Base-by-base conservation (phyloP, 331 rosid genomes). In the Telfairia occidentalis region DNA sequence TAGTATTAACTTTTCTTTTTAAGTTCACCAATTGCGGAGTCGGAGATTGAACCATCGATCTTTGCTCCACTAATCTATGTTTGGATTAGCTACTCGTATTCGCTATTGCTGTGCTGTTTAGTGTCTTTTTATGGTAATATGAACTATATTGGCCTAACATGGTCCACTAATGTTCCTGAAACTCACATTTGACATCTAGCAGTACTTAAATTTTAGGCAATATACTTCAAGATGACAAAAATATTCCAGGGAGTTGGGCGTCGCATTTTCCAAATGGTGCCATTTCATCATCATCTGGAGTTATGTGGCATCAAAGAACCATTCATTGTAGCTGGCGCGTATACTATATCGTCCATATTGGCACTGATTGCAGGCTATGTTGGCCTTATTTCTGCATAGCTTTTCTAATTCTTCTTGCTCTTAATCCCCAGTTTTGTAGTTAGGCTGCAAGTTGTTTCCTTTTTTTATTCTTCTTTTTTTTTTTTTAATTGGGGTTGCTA, bases 371-470 rank as follows among this genome's bases (percentile, higher is more conserved):
- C 97, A 1, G 98, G 86, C 60, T 94, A 91, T 80, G 81, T 88
- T 18, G 98, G 97, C 72, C 95, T 94, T 30, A 79, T 88, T 83
- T 88, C 98, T 30, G 98, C 96, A 0, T 94, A 88, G 53, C 8
- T 28, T 29, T 58, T 40, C 5, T 35, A 10, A 9, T 21, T 21
- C 50, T 9, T 37, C 50, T 9, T 37, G 50, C 35, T 35, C 6
- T 9, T 65, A 65, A 38, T 23, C 32, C 74, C 54, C 37, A 38
- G 9, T 66, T 66, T 66, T 65, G 73, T 65, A 38, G 49, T n/a
- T 38, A 64, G 28, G 28, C 71, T 64, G 12, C 48, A 64, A 32
- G 12, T 9, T n/a, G 28, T 32, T 29, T 63, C 1, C 7, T 63
- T 2, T 16, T 0, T 28, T 28, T 58, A 7, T 55, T 55, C 3